Percentiles rank a stretch among this genome's conserved stretches.
These are phyloP conservation scores for Madurella mycetomatis DNA, from an alignment of 2,329 filamentous ascomycete species.

Conservation along the genomic window DNA sequence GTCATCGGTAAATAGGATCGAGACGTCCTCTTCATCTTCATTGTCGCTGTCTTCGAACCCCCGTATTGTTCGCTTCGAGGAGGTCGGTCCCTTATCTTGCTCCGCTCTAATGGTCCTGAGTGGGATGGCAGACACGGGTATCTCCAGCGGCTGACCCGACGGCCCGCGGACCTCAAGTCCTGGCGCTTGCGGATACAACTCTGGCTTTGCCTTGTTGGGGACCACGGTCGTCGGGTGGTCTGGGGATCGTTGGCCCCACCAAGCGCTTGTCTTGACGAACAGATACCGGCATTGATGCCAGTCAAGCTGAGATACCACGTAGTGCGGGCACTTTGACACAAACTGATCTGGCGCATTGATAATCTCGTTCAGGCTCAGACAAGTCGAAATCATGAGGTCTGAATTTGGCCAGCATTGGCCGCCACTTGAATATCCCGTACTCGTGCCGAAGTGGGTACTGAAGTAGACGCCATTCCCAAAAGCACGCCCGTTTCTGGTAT, in stretches of 20 bases:
- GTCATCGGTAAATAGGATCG: constrained; percentile 35
- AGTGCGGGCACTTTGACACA: constrained; percentile 49
- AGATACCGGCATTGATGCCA: constrained; percentile 92
- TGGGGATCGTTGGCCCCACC: neutral
- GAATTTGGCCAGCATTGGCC: constrained; percentile 55
- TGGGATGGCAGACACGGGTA: constrained; percentile 34
- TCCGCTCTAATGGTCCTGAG: constrained; percentile 12
- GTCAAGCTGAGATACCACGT: constrained; percentile 69
- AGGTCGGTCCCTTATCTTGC: neutral
- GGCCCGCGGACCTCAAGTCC: constrained; percentile 17
- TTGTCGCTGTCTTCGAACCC: constrained; percentile 41
- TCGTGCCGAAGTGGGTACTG: constrained; percentile 55
- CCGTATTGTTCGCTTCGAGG: constrained; percentile 12
- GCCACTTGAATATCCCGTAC: constrained; percentile 44
- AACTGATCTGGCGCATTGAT: constrained; percentile 69
- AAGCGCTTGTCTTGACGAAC: constrained; percentile 44
- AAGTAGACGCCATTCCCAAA: constrained; percentile 82
- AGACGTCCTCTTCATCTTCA: constrained; percentile 39
- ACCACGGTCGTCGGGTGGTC: neutral
- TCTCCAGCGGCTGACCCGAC: constrained; percentile 16
- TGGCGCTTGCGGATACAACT: constrained; percentile 20
- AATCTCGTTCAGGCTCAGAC: constrained; percentile 78
- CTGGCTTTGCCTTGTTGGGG: neutral
- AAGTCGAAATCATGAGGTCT: constrained; percentile 51
- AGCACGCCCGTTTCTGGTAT: constrained; percentile 59